A percentile compares a stretch with the other conserved stretches of the same genome.
phyloP scores from a whole-genome alignment of 768 basidiomycete species.

The Boletus reticulatus region DNA sequence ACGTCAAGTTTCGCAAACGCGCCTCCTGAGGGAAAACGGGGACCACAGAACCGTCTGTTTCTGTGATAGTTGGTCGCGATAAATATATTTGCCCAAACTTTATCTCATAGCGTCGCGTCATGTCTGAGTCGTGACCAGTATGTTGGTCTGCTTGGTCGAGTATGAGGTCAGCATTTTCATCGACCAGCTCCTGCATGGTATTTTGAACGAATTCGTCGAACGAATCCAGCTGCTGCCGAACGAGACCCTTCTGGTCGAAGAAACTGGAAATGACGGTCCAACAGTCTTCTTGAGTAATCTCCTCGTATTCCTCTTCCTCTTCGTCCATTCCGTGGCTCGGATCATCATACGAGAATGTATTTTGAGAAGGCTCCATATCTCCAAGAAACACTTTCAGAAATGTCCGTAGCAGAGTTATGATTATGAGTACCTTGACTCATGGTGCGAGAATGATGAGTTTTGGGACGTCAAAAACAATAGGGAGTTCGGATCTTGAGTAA shows the following conservation, averaged over 20 bases:
- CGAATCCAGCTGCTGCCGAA: conserved; percentile 95
- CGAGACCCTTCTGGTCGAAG: conserved; percentile 96
- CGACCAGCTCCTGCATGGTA: conserved; percentile 98
- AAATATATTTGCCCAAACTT: conserved; percentile 98
- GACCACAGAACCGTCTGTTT: conserved; percentile 91
- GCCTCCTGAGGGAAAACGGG: conserved; percentile 98
- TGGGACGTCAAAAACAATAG: not conserved
- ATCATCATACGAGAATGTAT: conserved; percentile 56
- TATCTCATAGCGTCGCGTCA: conserved; percentile 93
- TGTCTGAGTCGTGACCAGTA: conserved; percentile 78
- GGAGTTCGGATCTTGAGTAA: not conserved
- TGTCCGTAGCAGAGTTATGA: conserved; percentile 19
- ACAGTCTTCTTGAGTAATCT: conserved; percentile 90
- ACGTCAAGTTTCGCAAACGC: conserved; percentile 90
- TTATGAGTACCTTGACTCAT: conserved; percentile 34
- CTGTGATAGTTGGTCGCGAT: conserved; percentile 90
- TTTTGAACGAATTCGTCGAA: conserved; percentile 99
- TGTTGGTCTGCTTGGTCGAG: conserved; percentile 97
- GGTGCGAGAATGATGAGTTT: not conserved
- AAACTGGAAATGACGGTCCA: conserved; percentile 96
- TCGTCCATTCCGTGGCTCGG: conserved; percentile 57
- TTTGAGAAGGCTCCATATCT: conserved; percentile 50
- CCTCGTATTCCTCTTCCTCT: conserved; percentile 56
- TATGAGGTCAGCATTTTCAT: conserved; percentile 93
- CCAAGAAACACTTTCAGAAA: conserved; percentile 35